Conservation (phyloP, 202 grass and related monocot species). For the Tripidium arundinaceum region DNA sequence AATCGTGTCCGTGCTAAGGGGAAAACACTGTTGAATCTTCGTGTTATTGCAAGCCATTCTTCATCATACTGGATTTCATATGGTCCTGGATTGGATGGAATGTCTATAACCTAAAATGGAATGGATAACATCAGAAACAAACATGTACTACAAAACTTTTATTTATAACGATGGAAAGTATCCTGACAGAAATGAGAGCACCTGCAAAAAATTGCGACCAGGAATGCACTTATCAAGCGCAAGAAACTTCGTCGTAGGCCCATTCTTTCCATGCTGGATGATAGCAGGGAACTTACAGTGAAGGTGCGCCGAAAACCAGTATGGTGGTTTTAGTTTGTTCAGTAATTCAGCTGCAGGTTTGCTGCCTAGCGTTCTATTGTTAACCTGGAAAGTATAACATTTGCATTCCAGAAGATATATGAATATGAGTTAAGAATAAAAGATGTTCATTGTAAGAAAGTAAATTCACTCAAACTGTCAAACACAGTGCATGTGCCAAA, state of each 20-base stretch:
- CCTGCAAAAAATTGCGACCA: slow-evolving; percentile 76
- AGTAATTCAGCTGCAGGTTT: slow-evolving; percentile 79
- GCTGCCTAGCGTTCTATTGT: slow-evolving; percentile 58
- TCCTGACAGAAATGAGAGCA: background rate
- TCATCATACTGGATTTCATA: slow-evolving; percentile 84
- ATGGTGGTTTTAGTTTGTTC: slow-evolving; percentile 69
- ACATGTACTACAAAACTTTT: slow-evolving; percentile 4
- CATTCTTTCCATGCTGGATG: slow-evolving; percentile 65
- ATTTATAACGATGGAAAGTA: slow-evolving; percentile 15
- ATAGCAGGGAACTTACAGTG: slow-evolving; percentile 71
- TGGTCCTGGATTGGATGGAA: slow-evolving; percentile 67
- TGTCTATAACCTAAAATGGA: slow-evolving; percentile 68
- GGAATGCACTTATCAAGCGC: slow-evolving; percentile 88
- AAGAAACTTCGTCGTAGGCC: slow-evolving; percentile 79
- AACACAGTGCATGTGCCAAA: background rate
- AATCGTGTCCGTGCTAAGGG: slow-evolving; percentile 42
- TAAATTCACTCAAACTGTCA: background rate
- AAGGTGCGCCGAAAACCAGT: slow-evolving; percentile 84
- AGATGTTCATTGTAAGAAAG: background rate
- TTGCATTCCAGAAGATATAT: background rate
- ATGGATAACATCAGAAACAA: slow-evolving; percentile 26
- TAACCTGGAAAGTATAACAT: slow-evolving; percentile 49
- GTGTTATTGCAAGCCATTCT: slow-evolving; percentile 88
- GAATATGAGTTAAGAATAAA: slow-evolving; percentile 12
- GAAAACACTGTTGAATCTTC: slow-evolving; percentile 62